These are phyloP conservation scores for Coniochaeta prunicola DNA, from an alignment of 2,329 filamentous ascomycete genomes.

Conservation along the genomic window DNA sequence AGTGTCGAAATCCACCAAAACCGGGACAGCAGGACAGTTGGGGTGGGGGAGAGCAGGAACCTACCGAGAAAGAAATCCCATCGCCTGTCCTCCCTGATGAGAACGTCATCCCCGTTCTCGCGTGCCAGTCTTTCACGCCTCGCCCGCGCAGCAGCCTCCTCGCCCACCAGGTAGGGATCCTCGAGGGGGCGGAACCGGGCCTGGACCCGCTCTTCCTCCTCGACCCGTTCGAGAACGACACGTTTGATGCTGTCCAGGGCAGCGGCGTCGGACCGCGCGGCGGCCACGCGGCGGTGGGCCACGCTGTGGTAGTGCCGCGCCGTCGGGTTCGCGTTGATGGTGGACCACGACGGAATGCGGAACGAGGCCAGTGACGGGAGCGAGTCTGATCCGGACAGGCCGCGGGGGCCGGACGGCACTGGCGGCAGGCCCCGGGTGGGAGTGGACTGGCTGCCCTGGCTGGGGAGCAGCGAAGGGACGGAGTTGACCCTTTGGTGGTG, in stretches of 20 bases:
- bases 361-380: slow-evolving; percentile 43
- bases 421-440: slow-evolving; percentile 37
- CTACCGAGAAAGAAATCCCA: slow-evolving; percentile 56
- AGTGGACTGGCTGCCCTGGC: slow-evolving; percentile 5
- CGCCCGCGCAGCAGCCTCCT: slow-evolving; percentile 52
- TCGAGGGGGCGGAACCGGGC: slow-evolving; percentile 45
- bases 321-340: slow-evolving; percentile 44
- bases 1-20: neutral
- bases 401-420: slow-evolving; percentile 29
- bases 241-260: slow-evolving; percentile 22
- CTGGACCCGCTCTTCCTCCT: slow-evolving; percentile 25
- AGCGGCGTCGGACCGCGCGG: slow-evolving; percentile 29
- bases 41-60: slow-evolving; percentile 22
- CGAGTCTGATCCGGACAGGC: slow-evolving; percentile 16
- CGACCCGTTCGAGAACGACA: slow-evolving; percentile 27
- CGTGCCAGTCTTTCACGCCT: slow-evolving; percentile 49
- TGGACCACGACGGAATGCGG: slow-evolving; percentile 53
- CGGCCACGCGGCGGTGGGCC: slow-evolving; percentile 51
- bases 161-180: slow-evolving; percentile 61
- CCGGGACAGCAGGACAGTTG: neutral
- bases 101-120: slow-evolving; percentile 46
- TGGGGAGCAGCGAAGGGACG: neutral
- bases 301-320: slow-evolving; percentile 57
- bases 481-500: neutral
- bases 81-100: slow-evolving; percentile 48